phyloP scores from a whole-genome alignment of 208 protist species.

The Leishmania braziliensis region DNA sequence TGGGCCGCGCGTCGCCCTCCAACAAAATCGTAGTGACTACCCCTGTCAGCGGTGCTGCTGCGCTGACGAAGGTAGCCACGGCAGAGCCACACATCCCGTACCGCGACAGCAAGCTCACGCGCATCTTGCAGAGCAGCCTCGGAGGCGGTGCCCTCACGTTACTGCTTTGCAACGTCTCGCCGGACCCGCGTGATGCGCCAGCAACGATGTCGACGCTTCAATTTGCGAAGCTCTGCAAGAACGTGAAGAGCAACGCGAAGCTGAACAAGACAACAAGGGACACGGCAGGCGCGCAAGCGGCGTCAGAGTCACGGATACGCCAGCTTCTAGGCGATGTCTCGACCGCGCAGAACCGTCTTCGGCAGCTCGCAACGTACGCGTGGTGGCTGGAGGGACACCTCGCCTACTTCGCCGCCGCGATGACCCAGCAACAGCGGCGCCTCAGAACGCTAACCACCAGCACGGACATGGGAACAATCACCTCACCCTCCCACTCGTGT shows the following conservation, averaged over 20 bases:
- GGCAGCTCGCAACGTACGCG: slow-evolving; percentile 38
- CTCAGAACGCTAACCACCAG: not conserved
- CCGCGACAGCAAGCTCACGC: slow-evolving; percentile 92
- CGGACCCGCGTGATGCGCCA: slow-evolving; percentile 42
- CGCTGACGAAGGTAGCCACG: not conserved
- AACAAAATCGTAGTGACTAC: slow-evolving; percentile 11
- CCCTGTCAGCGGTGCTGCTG: not conserved
- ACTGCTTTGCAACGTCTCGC: slow-evolving; percentile 84
- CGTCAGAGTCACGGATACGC: slow-evolving; percentile 18
- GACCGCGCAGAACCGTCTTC: slow-evolving; percentile 23
- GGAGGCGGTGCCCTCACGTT: slow-evolving; percentile 71
- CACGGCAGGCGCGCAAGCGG: not conserved
- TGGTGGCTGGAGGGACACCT: slow-evolving; percentile 61
- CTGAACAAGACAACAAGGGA: slow-evolving; percentile 18
- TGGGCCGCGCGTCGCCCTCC: not conserved
- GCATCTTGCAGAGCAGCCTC: slow-evolving; percentile 84
- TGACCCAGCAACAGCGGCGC: not conserved
- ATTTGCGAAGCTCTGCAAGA: slow-evolving; percentile 67
- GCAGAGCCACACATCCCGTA: slow-evolving; percentile 72
- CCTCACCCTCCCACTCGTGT: not conserved
- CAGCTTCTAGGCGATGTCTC: slow-evolving; percentile 14
- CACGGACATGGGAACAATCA: not conserved
- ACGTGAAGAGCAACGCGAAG: slow-evolving; percentile 36
- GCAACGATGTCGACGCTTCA: slow-evolving; percentile 85
- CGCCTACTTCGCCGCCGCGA: slow-evolving; percentile 22